Conservation (phyloP, 257 asterid species). For the Solanum microdontum region DNA sequence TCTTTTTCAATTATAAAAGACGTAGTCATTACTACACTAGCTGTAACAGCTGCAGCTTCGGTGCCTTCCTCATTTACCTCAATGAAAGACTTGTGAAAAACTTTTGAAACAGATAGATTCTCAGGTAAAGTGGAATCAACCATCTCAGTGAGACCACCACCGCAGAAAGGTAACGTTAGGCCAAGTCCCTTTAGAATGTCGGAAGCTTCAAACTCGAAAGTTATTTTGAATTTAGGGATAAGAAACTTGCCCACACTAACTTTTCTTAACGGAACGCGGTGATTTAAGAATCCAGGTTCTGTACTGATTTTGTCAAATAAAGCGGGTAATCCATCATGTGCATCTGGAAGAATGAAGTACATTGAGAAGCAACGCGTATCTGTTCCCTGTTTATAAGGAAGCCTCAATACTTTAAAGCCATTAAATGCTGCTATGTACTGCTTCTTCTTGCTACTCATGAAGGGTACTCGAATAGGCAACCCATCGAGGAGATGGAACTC, state of each 20-base stretch:
- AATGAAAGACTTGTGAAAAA: too few species aligned
- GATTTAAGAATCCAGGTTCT: slow-evolving; percentile 14
- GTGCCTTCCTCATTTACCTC: too few species aligned
- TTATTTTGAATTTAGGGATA: slow-evolving; percentile 22
- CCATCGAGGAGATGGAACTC: slow-evolving; percentile 13
- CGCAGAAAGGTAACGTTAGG: slow-evolving; percentile 12
- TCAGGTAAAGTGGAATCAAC: slow-evolving; percentile 7
- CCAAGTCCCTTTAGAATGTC: slow-evolving; percentile 15
- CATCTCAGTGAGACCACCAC: slow-evolving; percentile 18
- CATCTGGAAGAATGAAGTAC: slow-evolving; percentile 20
- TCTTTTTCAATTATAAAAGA: background rate
- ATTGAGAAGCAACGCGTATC: slow-evolving; percentile 17
- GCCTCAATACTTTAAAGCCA: slow-evolving; percentile 17
- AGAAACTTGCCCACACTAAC: slow-evolving; percentile 7
- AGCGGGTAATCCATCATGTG: slow-evolving; percentile 15
- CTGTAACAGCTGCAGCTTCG: too few species aligned
- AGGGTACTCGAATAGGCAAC: slow-evolving; percentile 5
- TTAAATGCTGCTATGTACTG: slow-evolving; percentile 4
- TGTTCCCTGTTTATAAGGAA: slow-evolving; percentile 12
- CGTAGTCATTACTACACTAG: too few species aligned
- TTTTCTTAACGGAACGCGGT: slow-evolving; percentile 2
- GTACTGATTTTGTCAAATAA: slow-evolving; percentile 5
- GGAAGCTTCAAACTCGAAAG: slow-evolving; percentile 29
- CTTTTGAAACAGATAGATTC: slow-evolving; percentile 5
- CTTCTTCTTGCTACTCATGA: slow-evolving; percentile 18